These are phyloP conservation scores for Simmondsia chinensis DNA, from an alignment of 148 eudicot genomes.

Conservation along the genomic window DNA sequence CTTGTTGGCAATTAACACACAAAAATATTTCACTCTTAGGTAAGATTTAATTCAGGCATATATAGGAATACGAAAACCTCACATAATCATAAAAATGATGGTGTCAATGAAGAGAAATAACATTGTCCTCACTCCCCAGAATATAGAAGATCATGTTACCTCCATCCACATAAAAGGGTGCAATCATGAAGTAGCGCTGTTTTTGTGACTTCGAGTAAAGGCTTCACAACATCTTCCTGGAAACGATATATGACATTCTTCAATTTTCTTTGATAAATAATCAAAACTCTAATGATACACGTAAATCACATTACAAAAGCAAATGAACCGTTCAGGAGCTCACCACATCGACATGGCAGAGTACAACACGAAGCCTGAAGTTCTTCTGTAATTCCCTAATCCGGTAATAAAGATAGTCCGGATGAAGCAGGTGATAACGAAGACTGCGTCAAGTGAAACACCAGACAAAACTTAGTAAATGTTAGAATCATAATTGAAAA, in stretches of 20 bases:
- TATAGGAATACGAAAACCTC: neutral
- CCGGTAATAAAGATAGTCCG: conserved; percentile 82
- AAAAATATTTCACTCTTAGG: no score
- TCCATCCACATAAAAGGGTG: conserved; percentile 91
- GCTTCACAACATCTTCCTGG: conserved; percentile 96
- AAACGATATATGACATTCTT: conserved; percentile 5
- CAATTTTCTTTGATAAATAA: neutral
- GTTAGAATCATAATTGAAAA: neutral
- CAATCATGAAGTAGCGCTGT: conserved; percentile 95
- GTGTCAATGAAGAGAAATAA: no score
- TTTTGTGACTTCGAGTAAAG: conserved; percentile 87
- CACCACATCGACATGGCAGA: conserved; percentile 95
- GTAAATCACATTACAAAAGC: neutral
- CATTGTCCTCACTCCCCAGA: neutral
- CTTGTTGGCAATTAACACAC: no score
- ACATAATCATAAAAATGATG: no score
- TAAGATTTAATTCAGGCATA: no score
- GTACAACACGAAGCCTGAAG: conserved; percentile 78
- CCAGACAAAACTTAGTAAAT: neutral
- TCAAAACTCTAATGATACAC: neutral
- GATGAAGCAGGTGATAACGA: conserved; percentile 88
- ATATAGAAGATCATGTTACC: conserved; percentile 28
- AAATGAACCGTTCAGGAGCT: conserved; percentile 16
- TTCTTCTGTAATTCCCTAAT: conserved; percentile 88
- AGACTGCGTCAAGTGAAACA: conserved; percentile 40